These are phyloP conservation scores for Yamadazyma mexicana DNA, from an alignment of 1,139 yeast species.

Conservation along the genomic window DNA sequence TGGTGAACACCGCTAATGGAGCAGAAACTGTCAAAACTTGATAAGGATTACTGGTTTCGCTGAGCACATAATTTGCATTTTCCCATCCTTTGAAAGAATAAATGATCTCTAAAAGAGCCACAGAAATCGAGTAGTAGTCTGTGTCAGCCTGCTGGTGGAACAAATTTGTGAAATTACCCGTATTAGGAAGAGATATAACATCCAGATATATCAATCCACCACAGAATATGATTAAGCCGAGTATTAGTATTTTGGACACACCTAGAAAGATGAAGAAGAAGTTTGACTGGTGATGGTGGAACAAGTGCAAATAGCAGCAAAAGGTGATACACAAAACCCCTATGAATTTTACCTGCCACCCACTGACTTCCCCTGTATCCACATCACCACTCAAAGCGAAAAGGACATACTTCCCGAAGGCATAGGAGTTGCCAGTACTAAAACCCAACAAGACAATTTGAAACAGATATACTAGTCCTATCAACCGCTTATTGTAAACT, in stretches of 20 bases:
- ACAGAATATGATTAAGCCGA: conserved; percentile 38
- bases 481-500: conserved; percentile 36
- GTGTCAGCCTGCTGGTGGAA: conserved; percentile 19
- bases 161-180: conserved; percentile 28
- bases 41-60: conserved; percentile 55
- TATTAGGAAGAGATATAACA: conserved; percentile 24
- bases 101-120: conserved; percentile 43
- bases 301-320: conserved; percentile 40
- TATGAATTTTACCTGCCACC: conserved; percentile 34
- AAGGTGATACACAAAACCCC: conserved; percentile 47
- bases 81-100: conserved; percentile 32
- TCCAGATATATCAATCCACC: conserved; percentile 34
- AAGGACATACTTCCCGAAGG: conserved; percentile 50
- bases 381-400: conserved; percentile 32
- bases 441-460: conserved; percentile 50
- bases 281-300: conserved; percentile 43
- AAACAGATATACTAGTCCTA: conserved; percentile 47
- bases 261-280: conserved; percentile 46
- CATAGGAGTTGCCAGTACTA: conserved; percentile 52
- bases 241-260: conserved; percentile 39
- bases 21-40: conserved; percentile 70
- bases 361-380: conserved; percentile 22
- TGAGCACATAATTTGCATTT: conserved; percentile 45
- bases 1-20: conserved; percentile 61
- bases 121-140: conserved; percentile 36